Conservation (phyloP, 1,284 basidiomycete genomes). For the Xerocomus alliaceus region DNA sequence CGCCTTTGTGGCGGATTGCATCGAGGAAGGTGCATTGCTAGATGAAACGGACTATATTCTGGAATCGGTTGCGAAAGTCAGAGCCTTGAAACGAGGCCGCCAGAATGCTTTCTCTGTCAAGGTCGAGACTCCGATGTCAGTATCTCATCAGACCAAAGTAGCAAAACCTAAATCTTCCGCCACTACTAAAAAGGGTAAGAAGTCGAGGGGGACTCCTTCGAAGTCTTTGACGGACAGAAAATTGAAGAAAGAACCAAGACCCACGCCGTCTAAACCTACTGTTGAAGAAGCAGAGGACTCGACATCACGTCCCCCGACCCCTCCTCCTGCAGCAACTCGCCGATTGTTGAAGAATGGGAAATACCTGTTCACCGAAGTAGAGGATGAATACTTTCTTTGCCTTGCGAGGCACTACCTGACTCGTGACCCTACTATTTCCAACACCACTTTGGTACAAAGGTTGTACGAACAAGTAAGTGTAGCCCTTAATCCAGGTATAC, state of each 20-base stretch:
- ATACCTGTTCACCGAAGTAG: conserved; percentile 53
- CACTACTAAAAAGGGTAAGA: conserved; percentile 5
- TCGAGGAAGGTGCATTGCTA: conserved; percentile 52
- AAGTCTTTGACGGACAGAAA: conserved; percentile 9
- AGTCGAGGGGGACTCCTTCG: conserved; percentile 2
- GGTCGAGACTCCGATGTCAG: conserved; percentile 13
- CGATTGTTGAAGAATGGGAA: conserved; percentile 33
- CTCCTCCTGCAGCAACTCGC: conserved; percentile 48
- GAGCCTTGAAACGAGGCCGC: conserved; percentile 30
- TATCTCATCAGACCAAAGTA: conserved; percentile 2
- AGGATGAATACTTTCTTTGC: conserved; percentile 49
- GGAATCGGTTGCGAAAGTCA: conserved; percentile 25
- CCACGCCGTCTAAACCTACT: background rate
- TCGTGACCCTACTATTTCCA: conserved; percentile 47
- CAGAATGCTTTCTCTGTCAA: conserved; percentile 24
- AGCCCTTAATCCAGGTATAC: background rate
- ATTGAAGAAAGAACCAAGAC: conserved; percentile 9
- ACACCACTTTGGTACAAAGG: conserved; percentile 39
- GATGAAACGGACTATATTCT: conserved; percentile 49
- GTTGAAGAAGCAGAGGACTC: background rate
- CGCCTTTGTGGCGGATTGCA: conserved; percentile 62
- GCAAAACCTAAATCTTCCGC: conserved; percentile 12
- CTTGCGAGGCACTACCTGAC: conserved; percentile 46
- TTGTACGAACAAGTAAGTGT: conserved; percentile 50
- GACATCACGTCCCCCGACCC: conserved; percentile 48